phyloP scores from a whole-genome alignment of 441 rosid genomes.

The Jatropha podagrica region DNA sequence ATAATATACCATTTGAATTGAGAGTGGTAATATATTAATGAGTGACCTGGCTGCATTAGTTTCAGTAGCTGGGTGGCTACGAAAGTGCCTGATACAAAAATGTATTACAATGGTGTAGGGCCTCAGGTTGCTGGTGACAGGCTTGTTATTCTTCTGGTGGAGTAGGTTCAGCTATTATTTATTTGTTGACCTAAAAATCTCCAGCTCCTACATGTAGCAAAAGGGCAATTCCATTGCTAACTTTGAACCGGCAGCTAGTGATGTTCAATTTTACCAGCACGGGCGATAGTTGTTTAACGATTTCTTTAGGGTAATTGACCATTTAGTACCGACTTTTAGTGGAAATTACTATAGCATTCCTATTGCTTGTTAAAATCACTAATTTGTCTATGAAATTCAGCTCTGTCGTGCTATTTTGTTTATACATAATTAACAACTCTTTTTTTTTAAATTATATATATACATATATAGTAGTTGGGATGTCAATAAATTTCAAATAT shows the following conservation, averaged over 20 bases:
- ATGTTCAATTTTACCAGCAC: too few relatives aligned
- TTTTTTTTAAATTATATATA: too few relatives aligned
- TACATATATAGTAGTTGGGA: too few relatives aligned
- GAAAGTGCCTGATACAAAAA: neutral
- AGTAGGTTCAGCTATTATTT: neutral
- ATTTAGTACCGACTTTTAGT: too few relatives aligned
- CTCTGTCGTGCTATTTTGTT: too few relatives aligned
- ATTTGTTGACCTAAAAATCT: neutral
- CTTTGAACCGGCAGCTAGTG: neutral
- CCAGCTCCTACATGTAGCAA: neutral
- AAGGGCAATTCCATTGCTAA: neutral
- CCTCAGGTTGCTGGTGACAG: constrained; percentile 5
- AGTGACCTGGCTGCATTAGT: neutral
- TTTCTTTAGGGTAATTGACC: too few relatives aligned
- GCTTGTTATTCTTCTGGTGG: neutral
- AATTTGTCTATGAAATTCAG: too few relatives aligned
- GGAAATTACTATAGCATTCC: too few relatives aligned
- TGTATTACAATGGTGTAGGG: neutral
- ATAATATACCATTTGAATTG: neutral
- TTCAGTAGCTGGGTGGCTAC: neutral
- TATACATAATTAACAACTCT: too few relatives aligned
- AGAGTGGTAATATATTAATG: neutral
- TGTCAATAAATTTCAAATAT: too few relatives aligned
- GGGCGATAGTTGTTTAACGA: too few relatives aligned
- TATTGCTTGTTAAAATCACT: too few relatives aligned